Evolutionary conservation across 495 filamentous ascomycete genomes (phyloP).

Genomic region (Annulohypoxylon bovei): DNA sequence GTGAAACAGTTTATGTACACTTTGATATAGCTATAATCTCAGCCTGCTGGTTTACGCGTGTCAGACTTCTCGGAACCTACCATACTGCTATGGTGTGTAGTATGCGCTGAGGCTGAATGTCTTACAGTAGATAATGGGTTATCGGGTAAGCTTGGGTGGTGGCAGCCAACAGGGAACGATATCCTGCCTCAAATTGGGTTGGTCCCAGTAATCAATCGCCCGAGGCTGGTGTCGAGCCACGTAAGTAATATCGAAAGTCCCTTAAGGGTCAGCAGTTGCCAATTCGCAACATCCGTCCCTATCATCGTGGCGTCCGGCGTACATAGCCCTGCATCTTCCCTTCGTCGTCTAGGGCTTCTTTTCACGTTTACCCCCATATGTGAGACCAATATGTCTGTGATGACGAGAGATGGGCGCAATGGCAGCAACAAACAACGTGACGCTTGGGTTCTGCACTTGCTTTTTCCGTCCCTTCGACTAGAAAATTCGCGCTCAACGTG

Average conservation of each 20-base stretch:
- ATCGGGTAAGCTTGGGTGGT: conserved; percentile 13
- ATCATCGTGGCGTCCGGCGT: conserved; percentile 25
- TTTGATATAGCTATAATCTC: conserved; percentile 10
- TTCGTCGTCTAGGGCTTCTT: conserved; percentile 10
- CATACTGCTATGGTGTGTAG: conserved; percentile 32
- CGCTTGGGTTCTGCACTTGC: conserved; percentile 5
- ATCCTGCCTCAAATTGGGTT: conserved; percentile 13
- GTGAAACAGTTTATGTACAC: conserved; percentile 20
- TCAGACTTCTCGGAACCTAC: conserved; percentile 26
- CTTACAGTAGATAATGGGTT: conserved; percentile 23
- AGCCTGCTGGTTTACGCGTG: conserved; percentile 38
- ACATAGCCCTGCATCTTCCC: conserved; percentile 25
- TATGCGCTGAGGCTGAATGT: conserved; percentile 42
- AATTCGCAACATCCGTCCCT: conserved; percentile 26
- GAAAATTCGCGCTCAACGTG: conserved; percentile 32
- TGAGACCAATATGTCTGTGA: conserved; percentile 40
- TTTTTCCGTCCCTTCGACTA: conserved; percentile 12
- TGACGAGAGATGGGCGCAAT: conserved; percentile 30
- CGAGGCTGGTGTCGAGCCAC: conserved; percentile 41
- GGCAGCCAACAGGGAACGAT: conserved; percentile 20
- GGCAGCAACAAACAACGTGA: conserved; percentile 27
- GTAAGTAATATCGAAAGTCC: conserved; percentile 34
- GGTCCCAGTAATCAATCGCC: conserved; percentile 30
- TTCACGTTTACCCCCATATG: conserved; percentile 9
- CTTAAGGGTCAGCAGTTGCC: conserved; percentile 31